These are phyloP conservation scores for Phaeosphaeria sp. DNA, from an alignment of 2,329 filamentous ascomycete species.

Conservation along the genomic window DNA sequence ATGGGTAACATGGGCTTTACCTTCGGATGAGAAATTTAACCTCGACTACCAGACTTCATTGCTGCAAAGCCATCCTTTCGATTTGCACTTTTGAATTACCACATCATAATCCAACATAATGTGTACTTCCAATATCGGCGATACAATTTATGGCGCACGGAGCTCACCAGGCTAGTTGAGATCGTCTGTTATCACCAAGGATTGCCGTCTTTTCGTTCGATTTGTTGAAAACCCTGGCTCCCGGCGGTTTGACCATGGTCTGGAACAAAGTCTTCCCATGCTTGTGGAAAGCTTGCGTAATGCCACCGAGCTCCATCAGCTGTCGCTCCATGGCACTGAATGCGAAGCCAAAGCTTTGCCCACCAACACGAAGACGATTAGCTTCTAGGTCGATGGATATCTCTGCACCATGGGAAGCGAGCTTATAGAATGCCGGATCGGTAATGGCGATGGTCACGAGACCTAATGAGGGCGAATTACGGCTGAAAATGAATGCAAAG, in stretches of 20 bases:
- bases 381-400: slow-evolving; percentile 46
- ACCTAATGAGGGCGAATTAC: slow-evolving; percentile 56
- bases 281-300: slow-evolving; percentile 49
- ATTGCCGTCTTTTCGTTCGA: background rate
- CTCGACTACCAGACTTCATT: background rate
- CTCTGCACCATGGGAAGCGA: slow-evolving; percentile 41
- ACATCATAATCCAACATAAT: background rate
- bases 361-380: slow-evolving; percentile 23
- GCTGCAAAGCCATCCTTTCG: background rate
- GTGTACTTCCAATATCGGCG: background rate
- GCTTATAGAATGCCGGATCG: slow-evolving; percentile 50
- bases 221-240: slow-evolving; percentile 9
- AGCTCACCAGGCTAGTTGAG: slow-evolving; percentile 6
- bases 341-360: slow-evolving; percentile 40
- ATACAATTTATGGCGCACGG: background rate
- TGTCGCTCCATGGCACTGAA: slow-evolving; percentile 50
- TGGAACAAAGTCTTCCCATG: slow-evolving; percentile 36
- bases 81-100: background rate
- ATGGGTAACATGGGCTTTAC: slow-evolving; percentile 34
- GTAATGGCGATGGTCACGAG: slow-evolving; percentile 52
- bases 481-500: slow-evolving; percentile 56
- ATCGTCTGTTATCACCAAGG: background rate
- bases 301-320: slow-evolving; percentile 47
- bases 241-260: slow-evolving; percentile 7
- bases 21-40: slow-evolving; percentile 24